These are phyloP conservation scores for Colletotrichum eleusines DNA, from an alignment of 2,329 filamentous ascomycete genomes.

Conservation along the genomic window DNA sequence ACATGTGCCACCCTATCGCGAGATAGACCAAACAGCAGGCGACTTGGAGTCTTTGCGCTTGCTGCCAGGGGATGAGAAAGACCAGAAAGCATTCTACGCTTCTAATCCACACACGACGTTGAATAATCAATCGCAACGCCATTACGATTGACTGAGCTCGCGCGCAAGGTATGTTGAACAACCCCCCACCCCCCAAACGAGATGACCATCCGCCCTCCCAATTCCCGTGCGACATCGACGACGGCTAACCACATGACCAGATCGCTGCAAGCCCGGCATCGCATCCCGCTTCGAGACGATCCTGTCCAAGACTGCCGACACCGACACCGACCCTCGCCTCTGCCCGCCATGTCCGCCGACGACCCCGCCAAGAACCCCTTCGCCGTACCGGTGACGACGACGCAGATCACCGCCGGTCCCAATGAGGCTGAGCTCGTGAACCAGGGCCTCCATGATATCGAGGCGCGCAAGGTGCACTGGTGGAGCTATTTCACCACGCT, in stretches of 20 bases:
- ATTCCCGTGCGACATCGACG: not conserved
- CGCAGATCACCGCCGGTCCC: slow-evolving; percentile 39
- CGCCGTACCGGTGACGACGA: slow-evolving; percentile 41
- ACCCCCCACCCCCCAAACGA: no score
- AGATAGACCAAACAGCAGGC: slow-evolving; percentile 64
- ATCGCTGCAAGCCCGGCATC: slow-evolving; percentile 32
- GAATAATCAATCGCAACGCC: not conserved
- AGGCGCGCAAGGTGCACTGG: slow-evolving; percentile 67
- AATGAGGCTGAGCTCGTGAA: slow-evolving; percentile 56
- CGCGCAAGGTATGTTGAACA: slow-evolving; percentile 21
- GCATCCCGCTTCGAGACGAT: slow-evolving; percentile 27
- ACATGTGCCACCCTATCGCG: slow-evolving; percentile 57
- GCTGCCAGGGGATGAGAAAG: slow-evolving; percentile 69
- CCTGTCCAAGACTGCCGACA: slow-evolving; percentile 42
- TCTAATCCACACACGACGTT: slow-evolving; percentile 13
- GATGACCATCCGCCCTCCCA: not conserved
- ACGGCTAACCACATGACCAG: slow-evolving; percentile 31
- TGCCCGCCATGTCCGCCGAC: slow-evolving; percentile 30
- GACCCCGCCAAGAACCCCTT: slow-evolving; percentile 27
- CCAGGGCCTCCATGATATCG: slow-evolving; percentile 66
- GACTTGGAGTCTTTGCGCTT: slow-evolving; percentile 78
- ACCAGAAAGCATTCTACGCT: slow-evolving; percentile 52
- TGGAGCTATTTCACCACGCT: slow-evolving; percentile 83
- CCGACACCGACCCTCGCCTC: slow-evolving; percentile 30
- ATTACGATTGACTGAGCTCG: slow-evolving; percentile 6